A percentile compares a stretch with the other conserved stretches of the same genome.
phyloP scores from a whole-genome alignment of 2,329 filamentous ascomycete species.

The Venturia oleaginea region DNA sequence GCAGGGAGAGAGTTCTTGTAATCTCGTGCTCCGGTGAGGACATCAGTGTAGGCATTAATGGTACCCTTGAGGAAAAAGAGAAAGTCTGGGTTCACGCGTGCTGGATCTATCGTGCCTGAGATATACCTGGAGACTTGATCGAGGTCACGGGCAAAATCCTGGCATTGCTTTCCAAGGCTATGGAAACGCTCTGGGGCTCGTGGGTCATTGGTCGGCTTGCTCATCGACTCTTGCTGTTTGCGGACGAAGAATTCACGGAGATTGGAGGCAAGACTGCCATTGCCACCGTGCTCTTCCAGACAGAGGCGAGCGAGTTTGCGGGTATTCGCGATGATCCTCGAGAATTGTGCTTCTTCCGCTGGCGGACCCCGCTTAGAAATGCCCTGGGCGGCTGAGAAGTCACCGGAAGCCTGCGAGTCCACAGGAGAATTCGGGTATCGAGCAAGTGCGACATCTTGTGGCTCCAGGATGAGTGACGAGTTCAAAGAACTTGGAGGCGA shows the following conservation, averaged over 20 bases:
- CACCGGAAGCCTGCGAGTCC: background rate
- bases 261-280: background rate
- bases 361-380: background rate
- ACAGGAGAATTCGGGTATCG: background rate
- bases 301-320: background rate
- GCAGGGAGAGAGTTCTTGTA: background rate
- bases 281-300: background rate
- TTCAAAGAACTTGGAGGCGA: constrained; percentile 2
- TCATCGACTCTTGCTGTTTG: background rate
- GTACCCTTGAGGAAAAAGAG: constrained; percentile 2
- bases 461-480: background rate
- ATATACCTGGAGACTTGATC: constrained; percentile 1
- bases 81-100: background rate
- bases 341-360: constrained; percentile 1
- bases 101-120: background rate
- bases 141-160: constrained; percentile 3
- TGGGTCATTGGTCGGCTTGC: background rate
- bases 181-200: constrained; percentile 5
- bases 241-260: background rate
- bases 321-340: background rate
- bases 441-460: background rate
- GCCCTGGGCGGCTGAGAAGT: background rate
- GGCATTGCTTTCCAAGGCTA: background rate
- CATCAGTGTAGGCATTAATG: background rate
- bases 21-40: background rate